phyloP scores from a whole-genome alignment of 371 early-diverging fungal genomes.

The Rhizopus delemar region DNA sequence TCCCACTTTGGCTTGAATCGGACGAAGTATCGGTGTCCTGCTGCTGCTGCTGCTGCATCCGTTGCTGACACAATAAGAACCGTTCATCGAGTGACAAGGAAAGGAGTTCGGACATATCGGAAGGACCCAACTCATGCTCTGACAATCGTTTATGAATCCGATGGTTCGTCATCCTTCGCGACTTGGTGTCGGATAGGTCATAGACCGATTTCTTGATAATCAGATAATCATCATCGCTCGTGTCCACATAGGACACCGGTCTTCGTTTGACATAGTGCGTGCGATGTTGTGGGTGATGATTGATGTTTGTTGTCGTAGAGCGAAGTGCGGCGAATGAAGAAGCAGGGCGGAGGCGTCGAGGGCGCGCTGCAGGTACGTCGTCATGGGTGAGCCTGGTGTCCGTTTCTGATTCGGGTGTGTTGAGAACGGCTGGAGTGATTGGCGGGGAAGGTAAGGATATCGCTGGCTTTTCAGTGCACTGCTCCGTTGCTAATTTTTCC shows the following conservation, averaged over 20 bases:
- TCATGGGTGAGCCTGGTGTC: not conserved
- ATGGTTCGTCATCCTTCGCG: not conserved
- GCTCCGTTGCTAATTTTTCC: conserved; percentile 1
- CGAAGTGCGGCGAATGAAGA: not conserved
- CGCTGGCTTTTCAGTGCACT: not conserved
- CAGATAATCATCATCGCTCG: not conserved
- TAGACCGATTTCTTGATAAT: not conserved
- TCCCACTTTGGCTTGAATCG: conserved; percentile 15
- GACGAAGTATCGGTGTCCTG: conserved; percentile 15
- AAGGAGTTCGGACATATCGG: not conserved
- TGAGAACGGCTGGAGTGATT: not conserved
- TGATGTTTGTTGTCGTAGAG: not conserved
- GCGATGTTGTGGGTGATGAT: not conserved
- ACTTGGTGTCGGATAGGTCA: not conserved
- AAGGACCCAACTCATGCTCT: not conserved
- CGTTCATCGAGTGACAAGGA: not conserved
- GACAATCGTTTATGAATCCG: not conserved
- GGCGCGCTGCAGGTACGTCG: not conserved
- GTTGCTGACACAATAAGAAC: not conserved
- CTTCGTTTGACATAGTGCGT: conserved; percentile 8
- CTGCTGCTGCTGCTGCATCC: conserved; percentile 4
- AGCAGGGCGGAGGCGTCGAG: conserved; percentile 3
- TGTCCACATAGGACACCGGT: conserved; percentile 22
- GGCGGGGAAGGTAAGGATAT: not conserved
- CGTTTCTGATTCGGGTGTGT: not conserved